These are phyloP conservation scores for Trichosporon sp. DNA, from an alignment of 1,284 basidiomycete genomes.

Conservation along the genomic window DNA sequence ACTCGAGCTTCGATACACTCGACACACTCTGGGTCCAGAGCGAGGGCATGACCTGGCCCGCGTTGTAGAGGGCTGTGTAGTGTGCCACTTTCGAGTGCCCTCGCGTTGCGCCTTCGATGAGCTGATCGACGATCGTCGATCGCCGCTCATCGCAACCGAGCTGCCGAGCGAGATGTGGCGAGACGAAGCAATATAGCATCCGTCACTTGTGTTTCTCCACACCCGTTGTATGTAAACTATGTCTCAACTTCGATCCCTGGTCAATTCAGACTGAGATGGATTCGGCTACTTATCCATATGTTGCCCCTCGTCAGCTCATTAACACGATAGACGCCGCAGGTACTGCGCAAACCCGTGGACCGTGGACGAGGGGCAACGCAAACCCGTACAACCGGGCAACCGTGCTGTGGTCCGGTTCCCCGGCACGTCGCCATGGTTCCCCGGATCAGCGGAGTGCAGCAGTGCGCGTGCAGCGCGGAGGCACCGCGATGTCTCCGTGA, in stretches of 20 bases:
- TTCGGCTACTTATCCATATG: too few relatives aligned
- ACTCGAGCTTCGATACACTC: constrained; percentile 13
- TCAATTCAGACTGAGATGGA: too few relatives aligned
- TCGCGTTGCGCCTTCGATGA: not conserved
- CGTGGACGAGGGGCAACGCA: not conserved
- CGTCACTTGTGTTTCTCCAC: not conserved
- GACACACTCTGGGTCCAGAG: constrained; percentile 13
- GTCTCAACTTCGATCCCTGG: not conserved
- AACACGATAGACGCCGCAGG: too few relatives aligned
- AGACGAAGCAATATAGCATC: not conserved
- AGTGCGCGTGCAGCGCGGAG: too few relatives aligned
- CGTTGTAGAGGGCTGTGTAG: not conserved
- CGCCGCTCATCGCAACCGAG: too few relatives aligned
- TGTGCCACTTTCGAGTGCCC: not conserved
- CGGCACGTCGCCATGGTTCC: not conserved
- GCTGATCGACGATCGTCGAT: too few relatives aligned
- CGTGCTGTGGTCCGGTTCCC: too few relatives aligned
- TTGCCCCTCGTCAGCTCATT: too few relatives aligned
- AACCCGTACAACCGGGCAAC: not conserved
- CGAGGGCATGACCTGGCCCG: constrained; percentile 7
- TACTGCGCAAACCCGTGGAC: not conserved
- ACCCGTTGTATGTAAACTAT: not conserved
- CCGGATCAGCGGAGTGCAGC: not conserved
- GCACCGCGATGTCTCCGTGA: too few relatives aligned
- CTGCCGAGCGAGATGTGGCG: too few relatives aligned